These are phyloP conservation scores for Patellaria atrata DNA, from an alignment of 495 filamentous ascomycete genomes.

Conservation along the genomic window DNA sequence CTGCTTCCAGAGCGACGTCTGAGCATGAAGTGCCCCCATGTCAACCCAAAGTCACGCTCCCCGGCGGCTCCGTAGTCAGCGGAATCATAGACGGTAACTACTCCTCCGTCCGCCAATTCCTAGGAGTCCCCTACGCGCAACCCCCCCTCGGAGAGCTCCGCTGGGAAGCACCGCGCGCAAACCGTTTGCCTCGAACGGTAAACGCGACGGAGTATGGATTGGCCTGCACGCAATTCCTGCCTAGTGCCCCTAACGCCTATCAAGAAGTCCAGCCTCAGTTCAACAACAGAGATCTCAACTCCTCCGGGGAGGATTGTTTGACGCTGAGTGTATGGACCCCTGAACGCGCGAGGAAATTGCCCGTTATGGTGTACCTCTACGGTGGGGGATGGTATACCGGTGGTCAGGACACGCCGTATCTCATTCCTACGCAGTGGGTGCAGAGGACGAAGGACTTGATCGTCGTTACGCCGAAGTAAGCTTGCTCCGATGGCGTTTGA, in stretches of 20 bases:
- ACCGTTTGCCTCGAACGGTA: conserved; percentile 18
- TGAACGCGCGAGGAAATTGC: conserved; percentile 22
- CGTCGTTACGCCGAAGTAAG: conserved; percentile 40
- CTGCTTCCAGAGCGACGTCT: too few relatives aligned
- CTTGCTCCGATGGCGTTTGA: background rate
- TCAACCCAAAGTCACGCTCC: too few relatives aligned
- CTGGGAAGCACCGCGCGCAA: conserved; percentile 27
- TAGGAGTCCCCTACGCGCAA: conserved; percentile 29
- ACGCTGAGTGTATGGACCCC: conserved; percentile 22
- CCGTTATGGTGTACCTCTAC: conserved; percentile 33
- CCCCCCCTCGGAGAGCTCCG: conserved; percentile 27
- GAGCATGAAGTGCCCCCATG: too few relatives aligned
- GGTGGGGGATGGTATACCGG: conserved; percentile 33
- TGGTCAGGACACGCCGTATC: conserved; percentile 29
- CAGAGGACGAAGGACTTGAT: conserved; percentile 33
- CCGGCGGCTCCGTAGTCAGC: too few relatives aligned
- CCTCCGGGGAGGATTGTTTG: conserved; percentile 3
- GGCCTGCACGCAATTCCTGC: conserved; percentile 27
- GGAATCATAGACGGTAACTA: too few relatives aligned
- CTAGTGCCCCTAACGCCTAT: conserved; percentile 1
- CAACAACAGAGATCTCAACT: conserved; percentile 3
- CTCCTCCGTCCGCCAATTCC: conserved; percentile 26
- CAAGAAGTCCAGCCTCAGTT: background rate
- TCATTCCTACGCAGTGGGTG: conserved; percentile 29
- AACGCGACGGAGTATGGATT: conserved; percentile 22